Evolutionary conservation across 192 early-diverging fungal genomes (phyloP).

Genomic region (Glomus cerebriforme): DNA sequence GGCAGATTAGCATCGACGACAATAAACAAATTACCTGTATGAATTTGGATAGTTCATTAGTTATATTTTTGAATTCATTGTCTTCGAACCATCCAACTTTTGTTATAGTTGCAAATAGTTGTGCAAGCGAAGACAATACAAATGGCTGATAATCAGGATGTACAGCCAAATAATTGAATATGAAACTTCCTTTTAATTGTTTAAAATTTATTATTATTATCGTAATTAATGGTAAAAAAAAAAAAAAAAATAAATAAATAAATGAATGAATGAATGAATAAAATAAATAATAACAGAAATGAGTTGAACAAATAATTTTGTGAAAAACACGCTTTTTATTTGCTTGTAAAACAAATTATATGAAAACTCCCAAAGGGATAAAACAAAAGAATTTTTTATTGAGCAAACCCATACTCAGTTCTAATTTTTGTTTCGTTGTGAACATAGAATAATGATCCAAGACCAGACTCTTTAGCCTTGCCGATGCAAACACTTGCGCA

Average conservation of each 20-base stretch:
- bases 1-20: background rate
- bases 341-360: constrained; percentile 38
- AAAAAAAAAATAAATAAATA: background rate
- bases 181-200: constrained; percentile 55
- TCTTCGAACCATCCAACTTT: constrained; percentile 75
- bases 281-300: constrained; percentile 4
- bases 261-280: too few relatives aligned
- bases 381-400: background rate
- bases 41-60: constrained; percentile 57
- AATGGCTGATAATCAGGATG: constrained; percentile 60
- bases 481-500: constrained; percentile 66
- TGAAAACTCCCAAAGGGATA: constrained; percentile 10
- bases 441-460: constrained; percentile 60
- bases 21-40: constrained; percentile 49
- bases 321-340: constrained; percentile 37
- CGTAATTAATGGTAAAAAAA: constrained; percentile 1
- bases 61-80: constrained; percentile 62
- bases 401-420: constrained; percentile 50
- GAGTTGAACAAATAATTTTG: constrained; percentile 26
- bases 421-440: constrained; percentile 49
- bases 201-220: constrained; percentile 12
- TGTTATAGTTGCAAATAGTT: constrained; percentile 65
- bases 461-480: constrained; percentile 60
- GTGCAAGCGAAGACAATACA: constrained; percentile 58
- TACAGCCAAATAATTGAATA: constrained; percentile 59